Evolutionary conservation across 495 filamentous ascomycete genomes (phyloP).

Genomic region (Aspergillus coremiiformis): DNA sequence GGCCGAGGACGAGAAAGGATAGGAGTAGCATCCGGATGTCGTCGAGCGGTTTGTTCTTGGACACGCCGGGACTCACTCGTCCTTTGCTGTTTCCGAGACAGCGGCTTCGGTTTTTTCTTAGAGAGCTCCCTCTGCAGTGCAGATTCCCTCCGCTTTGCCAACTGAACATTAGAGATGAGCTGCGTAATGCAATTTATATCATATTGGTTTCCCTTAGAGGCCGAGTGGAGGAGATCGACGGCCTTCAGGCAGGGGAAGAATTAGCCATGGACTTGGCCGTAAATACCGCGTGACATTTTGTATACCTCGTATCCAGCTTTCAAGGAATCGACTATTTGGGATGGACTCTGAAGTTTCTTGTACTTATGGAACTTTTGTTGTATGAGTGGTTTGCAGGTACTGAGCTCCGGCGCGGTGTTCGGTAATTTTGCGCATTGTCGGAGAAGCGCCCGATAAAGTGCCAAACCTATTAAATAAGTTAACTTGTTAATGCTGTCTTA

Average conservation of each 20-base stretch:
- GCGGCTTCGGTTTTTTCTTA: constrained; percentile 12
- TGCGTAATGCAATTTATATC: constrained; percentile 17
- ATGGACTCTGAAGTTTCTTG: constrained; percentile 44
- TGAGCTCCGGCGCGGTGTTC: constrained; percentile 32
- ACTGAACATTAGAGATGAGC: constrained; percentile 19
- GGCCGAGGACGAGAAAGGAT: constrained; percentile 40
- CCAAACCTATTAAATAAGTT: constrained; percentile 46
- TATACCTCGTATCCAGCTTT: constrained; percentile 60
- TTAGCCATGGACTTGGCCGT: constrained; percentile 13
- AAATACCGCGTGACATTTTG: not conserved
- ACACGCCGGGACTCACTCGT: constrained; percentile 21
- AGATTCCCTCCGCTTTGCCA: constrained; percentile 13
- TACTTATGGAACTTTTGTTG: constrained; percentile 54
- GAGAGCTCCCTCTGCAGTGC: constrained; percentile 14
- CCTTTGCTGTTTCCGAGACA: constrained; percentile 18
- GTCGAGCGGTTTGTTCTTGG: constrained; percentile 23
- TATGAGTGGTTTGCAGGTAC: constrained; percentile 37
- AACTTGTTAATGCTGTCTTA: not conserved
- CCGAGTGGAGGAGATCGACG: constrained; percentile 34
- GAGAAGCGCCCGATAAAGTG: constrained; percentile 67
- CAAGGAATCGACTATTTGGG: constrained; percentile 47
- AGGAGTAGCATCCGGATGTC: constrained; percentile 33
- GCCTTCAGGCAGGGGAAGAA: constrained; percentile 18
- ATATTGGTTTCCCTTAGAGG: constrained; percentile 24
- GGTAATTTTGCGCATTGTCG: constrained; percentile 48